phyloP scores from a whole-genome alignment of 2,329 filamentous ascomycete species.

The Hymenoscyphus scutula region DNA sequence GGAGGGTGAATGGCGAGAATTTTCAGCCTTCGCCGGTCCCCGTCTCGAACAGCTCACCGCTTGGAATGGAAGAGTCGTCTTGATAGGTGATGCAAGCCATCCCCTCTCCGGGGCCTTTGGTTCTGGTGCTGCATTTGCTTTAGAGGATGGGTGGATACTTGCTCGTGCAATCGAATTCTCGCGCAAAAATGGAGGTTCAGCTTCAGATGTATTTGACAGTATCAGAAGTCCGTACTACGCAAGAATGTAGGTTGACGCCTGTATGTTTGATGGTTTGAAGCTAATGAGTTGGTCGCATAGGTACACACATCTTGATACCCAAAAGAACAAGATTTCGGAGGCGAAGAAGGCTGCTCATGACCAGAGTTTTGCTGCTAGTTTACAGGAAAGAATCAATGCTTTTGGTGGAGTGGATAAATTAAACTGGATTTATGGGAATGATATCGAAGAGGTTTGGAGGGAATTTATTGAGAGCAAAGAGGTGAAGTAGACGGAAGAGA shows the following conservation, averaged over 20 bases:
- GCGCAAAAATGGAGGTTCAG: slow-evolving; percentile 15
- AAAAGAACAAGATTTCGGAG: slow-evolving; percentile 21
- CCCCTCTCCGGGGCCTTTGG: slow-evolving; percentile 49
- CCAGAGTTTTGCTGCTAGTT: slow-evolving; percentile 33
- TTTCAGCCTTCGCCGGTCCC: slow-evolving; percentile 47
- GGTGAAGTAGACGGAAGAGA: background rate
- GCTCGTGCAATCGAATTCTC: slow-evolving; percentile 38
- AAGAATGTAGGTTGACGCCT: slow-evolving; percentile 36
- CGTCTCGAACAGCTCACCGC: slow-evolving; percentile 41
- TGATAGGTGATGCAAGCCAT: slow-evolving; percentile 56
- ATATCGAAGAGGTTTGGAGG: slow-evolving; percentile 41
- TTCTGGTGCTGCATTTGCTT: slow-evolving; percentile 45
- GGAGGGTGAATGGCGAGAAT: slow-evolving; percentile 45
- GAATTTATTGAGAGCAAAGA: slow-evolving; percentile 10
- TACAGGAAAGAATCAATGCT: slow-evolving; percentile 34
- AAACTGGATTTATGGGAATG: slow-evolving; percentile 43
- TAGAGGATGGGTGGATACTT: slow-evolving; percentile 47
- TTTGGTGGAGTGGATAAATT: slow-evolving; percentile 37
- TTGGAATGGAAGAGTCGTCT: slow-evolving; percentile 44
- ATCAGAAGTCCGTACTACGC: slow-evolving; percentile 43
- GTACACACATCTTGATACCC: slow-evolving; percentile 37
- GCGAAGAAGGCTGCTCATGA: slow-evolving; percentile 25
- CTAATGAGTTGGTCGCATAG: slow-evolving; percentile 15
- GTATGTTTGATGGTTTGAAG: background rate
- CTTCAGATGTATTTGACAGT: slow-evolving; percentile 40